phyloP scores from a whole-genome alignment of 2,329 filamentous ascomycete species.

The Scytalidium sp. region DNA sequence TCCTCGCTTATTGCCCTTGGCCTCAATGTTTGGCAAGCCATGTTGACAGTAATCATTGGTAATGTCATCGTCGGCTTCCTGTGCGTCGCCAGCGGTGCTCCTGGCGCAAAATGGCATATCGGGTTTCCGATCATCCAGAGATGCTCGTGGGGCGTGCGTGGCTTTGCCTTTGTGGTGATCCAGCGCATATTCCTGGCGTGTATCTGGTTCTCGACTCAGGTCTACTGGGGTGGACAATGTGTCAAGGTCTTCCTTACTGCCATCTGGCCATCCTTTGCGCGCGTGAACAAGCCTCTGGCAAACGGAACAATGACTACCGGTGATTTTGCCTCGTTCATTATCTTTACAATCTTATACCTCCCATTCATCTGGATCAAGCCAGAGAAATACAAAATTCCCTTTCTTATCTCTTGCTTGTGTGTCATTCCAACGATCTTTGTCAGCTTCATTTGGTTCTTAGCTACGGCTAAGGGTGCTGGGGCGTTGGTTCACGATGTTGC shows the following conservation, averaged over 20 bases:
- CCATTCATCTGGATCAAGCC: constrained; percentile 25
- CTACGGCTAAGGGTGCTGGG: constrained; percentile 23
- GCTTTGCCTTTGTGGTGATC: constrained; percentile 15
- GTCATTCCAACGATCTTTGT: constrained; percentile 27
- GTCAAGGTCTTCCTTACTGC: constrained; percentile 38
- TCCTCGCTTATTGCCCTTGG: constrained; percentile 33
- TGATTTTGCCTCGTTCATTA: constrained; percentile 20
- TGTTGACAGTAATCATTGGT: constrained; percentile 35
- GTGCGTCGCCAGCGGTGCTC: constrained; percentile 32
- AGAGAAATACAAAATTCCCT: constrained; percentile 22
- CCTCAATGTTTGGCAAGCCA: constrained; percentile 35
- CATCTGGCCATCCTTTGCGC: constrained; percentile 49
- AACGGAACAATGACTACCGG: constrained; percentile 15
- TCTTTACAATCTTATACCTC: constrained; percentile 22
- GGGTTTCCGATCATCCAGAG: constrained; percentile 39
- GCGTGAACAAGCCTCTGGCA: constrained; percentile 12
- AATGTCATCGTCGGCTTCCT: constrained; percentile 34
- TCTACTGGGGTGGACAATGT: constrained; percentile 24
- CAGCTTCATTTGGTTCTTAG: constrained; percentile 26
- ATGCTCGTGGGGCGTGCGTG: constrained; percentile 32
- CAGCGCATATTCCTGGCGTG: constrained; percentile 38
- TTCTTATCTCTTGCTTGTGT: constrained; percentile 19
- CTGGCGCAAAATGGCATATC: constrained; percentile 39
- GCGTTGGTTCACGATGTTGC: constrained; percentile 21
- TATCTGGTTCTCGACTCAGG: constrained; percentile 27